Conservation (phyloP, 2,329 filamentous ascomycete genomes). For the Pseudocercospora musae region DNA sequence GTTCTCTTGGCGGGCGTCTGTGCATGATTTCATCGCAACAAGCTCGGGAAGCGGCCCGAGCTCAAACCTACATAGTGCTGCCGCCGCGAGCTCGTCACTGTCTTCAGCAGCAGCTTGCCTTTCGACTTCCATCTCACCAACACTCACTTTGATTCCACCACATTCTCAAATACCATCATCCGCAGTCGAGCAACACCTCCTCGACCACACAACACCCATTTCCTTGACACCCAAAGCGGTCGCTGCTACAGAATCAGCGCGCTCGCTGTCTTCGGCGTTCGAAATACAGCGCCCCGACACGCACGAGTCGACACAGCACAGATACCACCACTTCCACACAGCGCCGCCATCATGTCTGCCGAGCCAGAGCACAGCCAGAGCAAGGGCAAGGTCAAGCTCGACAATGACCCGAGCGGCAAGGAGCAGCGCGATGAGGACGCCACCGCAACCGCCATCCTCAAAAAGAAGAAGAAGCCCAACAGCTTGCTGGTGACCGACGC, state of each 20-base stretch:
- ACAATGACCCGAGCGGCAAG: conserved; percentile 33
- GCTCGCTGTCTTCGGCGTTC: conserved; percentile 4
- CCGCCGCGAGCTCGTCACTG: background rate
- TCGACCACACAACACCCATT: background rate
- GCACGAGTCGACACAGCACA: conserved; percentile 8
- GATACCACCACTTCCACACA: background rate
- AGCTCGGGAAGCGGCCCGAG: background rate
- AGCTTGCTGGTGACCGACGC: conserved; percentile 98
- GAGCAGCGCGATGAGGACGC: conserved; percentile 69
- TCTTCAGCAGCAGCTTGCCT: background rate
- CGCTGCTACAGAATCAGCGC: conserved; percentile 1
- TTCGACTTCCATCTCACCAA: background rate
- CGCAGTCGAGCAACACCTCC: conserved; percentile 2
- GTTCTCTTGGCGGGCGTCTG: background rate
- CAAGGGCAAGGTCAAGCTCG: conserved; percentile 49
- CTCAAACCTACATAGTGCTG: background rate
- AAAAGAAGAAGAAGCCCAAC: conserved; percentile 99
- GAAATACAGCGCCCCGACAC: conserved; percentile 12
- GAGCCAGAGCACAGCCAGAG: conserved; percentile 45
- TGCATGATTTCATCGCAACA: background rate
- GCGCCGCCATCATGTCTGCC: conserved; percentile 44
- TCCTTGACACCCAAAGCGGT: background rate
- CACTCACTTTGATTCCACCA: background rate
- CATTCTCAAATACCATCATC: background rate
- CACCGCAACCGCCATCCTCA: conserved; percentile 91